These are phyloP conservation scores for Pholiota molesta DNA, from an alignment of 768 basidiomycete species.

Conservation along the genomic window DNA sequence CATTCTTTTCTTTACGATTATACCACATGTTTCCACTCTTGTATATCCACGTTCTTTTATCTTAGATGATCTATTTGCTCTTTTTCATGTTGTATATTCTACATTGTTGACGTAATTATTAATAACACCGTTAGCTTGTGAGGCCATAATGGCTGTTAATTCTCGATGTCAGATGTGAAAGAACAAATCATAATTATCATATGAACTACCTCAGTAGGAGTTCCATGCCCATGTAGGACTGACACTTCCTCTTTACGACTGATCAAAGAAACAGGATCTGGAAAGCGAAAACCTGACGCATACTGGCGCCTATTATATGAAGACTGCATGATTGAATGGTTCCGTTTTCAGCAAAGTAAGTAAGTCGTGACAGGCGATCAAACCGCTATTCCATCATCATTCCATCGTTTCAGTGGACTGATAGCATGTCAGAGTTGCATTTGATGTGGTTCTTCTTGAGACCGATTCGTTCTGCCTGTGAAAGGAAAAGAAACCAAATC, in stretches of 20 bases:
- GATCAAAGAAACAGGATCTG: background rate
- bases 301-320: background rate
- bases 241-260: background rate
- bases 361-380: conserved; percentile 16
- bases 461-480: background rate
- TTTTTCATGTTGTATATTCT: conserved; percentile 17
- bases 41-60: conserved; percentile 22
- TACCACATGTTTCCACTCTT: conserved; percentile 12
- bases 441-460: background rate
- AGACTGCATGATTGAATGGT: background rate
- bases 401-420: conserved; percentile 17
- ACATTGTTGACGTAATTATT: background rate
- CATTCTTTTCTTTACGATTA: conserved; percentile 25
- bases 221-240: no score
- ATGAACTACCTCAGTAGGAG: background rate
- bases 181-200: background rate
- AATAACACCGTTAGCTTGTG: background rate
- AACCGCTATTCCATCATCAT: conserved; percentile 19
- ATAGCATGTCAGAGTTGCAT: conserved; percentile 5
- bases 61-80: conserved; percentile 19
- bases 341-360: background rate
- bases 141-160: background rate
- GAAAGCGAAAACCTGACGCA: background rate
- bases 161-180: background rate
- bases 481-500: background rate